Base-by-base conservation (phyloP, 306 rosid genomes). In the Rosa lucieae region DNA sequence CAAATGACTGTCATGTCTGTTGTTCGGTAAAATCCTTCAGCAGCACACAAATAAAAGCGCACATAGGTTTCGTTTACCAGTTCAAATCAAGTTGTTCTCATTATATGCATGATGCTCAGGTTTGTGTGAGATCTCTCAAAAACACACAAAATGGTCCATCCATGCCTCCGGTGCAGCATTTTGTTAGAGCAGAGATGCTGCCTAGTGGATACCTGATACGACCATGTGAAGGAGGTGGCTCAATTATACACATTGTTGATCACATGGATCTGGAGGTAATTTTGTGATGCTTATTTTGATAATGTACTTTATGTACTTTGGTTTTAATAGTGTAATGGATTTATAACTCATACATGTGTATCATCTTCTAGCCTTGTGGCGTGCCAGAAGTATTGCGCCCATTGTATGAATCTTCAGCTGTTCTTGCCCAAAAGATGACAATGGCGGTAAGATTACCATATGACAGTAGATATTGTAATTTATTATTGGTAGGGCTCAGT, bases 171-270 rank as follows among this genome's bases (percentile, higher is more conserved):
- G 97, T 94, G 90, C 99, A 93, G 86, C 97, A 89, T 86, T 94
- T 94, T 85, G 95, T 92, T 53, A 89, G 99, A 86, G 97, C 95
- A 71, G 99, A 94, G 78, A 89, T 94, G 95, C 89, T 94, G 80
- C 93, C 99, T 61, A 89, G 99, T 77, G 99, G 99, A 67, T 94
- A 94, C 67, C 89, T 94, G 73, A 89, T 92, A 78, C 89, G 99
- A 44, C 97, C 98, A 77, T 94, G 98, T 84, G 98, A 94, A 75
- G 98, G 98, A 66, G 98, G 98, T 58, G 98, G 98, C 76, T 94
- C 98, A 61, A 94, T 94, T 82, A 92, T 94, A 44, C 98, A 94
- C 85, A 85, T 94, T 10, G 98, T 94, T 86, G 99, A 95, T 86
- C 97, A 93, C 83, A 83, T 93, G 91, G 92, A 94, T 80, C 84